Evolutionary conservation across 2,329 filamentous ascomycete species (phyloP).

Genomic region (Neofusicoccum sp.): DNA sequence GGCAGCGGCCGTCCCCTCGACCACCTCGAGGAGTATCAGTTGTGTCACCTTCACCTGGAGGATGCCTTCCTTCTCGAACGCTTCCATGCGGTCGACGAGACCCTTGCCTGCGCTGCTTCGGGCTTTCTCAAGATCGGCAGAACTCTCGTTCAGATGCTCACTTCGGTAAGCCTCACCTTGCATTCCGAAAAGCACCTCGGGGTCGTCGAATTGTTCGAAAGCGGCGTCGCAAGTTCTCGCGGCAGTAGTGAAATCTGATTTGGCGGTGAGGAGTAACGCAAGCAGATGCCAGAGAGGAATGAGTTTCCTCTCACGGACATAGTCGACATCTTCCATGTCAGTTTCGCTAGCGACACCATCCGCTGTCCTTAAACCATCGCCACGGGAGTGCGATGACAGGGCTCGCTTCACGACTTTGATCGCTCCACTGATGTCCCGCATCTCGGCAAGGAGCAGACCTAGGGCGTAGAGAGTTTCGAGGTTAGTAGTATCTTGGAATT

Average conservation of each 20-base stretch:
- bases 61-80: slow-evolving; percentile 79
- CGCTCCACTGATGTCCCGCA: slow-evolving; percentile 73
- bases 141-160: slow-evolving; percentile 63
- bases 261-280: slow-evolving; percentile 78
- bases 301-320: slow-evolving; percentile 56
- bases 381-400: slow-evolving; percentile 55
- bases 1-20: slow-evolving; percentile 79
- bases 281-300: slow-evolving; percentile 91
- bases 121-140: slow-evolving; percentile 29
- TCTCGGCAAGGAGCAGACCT: slow-evolving; percentile 82
- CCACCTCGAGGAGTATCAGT: slow-evolving; percentile 74
- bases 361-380: slow-evolving; percentile 28
- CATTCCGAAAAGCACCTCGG: slow-evolving; percentile 66
- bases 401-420: slow-evolving; percentile 80
- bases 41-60: slow-evolving; percentile 97
- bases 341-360: slow-evolving; percentile 34
- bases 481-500: slow-evolving; percentile 64
- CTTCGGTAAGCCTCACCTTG: slow-evolving; percentile 56
- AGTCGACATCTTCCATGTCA: slow-evolving; percentile 26
- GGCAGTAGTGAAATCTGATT: slow-evolving; percentile 80
- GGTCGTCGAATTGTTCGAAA: slow-evolving; percentile 82
- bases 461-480: slow-evolving; percentile 78
- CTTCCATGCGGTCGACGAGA: slow-evolving; percentile 75
- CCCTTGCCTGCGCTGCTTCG: slow-evolving; percentile 38
- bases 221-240: slow-evolving; percentile 83